These are phyloP conservation scores for Skeletonema costatum DNA, from an alignment of 108 stramenopile genomes.

Conservation along the genomic window DNA sequence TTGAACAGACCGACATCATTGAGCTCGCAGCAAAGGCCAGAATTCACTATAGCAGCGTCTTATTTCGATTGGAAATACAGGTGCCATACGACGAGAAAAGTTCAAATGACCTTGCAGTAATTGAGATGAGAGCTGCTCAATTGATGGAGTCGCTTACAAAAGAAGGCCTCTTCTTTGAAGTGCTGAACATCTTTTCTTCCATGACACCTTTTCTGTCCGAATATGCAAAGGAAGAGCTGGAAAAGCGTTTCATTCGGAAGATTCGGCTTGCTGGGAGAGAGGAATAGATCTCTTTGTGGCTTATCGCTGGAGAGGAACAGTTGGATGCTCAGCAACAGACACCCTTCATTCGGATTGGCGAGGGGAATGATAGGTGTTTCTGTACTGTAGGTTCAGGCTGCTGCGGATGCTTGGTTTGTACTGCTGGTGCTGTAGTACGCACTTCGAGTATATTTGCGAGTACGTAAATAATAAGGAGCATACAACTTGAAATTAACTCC, in stretches of 20 bases:
- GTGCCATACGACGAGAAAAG: background rate
- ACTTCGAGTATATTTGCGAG: too few relatives aligned
- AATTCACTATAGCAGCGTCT: conserved; percentile 31
- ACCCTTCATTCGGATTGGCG: too few relatives aligned
- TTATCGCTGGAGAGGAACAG: background rate
- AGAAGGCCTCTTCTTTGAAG: conserved; percentile 17
- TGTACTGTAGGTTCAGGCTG: too few relatives aligned
- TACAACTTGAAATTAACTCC: too few relatives aligned
- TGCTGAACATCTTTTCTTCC: background rate
- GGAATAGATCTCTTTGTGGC: background rate
- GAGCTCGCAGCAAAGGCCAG: conserved; percentile 38
- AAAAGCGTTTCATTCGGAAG: conserved; percentile 2
- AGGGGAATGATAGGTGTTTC: too few relatives aligned
- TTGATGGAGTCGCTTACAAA: conserved; percentile 25
- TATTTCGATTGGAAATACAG: conserved; percentile 15
- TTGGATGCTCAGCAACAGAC: background rate
- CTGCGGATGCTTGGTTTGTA: too few relatives aligned
- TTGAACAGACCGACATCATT: conserved; percentile 33
- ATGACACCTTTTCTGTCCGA: conserved; percentile 4
- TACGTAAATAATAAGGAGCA: too few relatives aligned
- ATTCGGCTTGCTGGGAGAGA: background rate
- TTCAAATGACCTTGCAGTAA: background rate
- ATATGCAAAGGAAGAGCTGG: conserved; percentile 13
- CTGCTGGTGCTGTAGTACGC: too few relatives aligned
- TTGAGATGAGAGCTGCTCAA: conserved; percentile 27